Base-by-base conservation (phyloP, 179 eudicot species). In the Beta corolliflora region DNA sequence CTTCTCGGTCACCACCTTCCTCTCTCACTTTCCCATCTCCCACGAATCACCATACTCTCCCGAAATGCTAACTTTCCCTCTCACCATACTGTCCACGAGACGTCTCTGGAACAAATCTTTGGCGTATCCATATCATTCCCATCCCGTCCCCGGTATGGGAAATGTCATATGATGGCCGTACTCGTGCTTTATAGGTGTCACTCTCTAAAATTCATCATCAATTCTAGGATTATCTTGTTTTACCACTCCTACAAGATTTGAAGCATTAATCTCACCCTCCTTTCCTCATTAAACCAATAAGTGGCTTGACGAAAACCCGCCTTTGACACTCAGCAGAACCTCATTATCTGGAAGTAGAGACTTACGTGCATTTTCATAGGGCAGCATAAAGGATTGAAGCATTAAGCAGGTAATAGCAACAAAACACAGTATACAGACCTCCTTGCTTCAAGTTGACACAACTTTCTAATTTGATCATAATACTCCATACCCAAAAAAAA, bases 341-440 rank as follows among this genome's bases (percentile, higher is more conserved):
- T 82, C 82, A 52, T 83, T 85, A 52, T 79, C 81, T 7, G 92
- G 89, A 36, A 90, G 83, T 63, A 89, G 80, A 76, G 94, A 88
- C 56, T 75, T 74, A 60, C 89, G 86, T 66, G 88, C 88, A 83
- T 76, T 86, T 14, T 88, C 91, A 83, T 90, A 91, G 0, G 94
- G 94, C 81, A 92, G 83, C 91, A 91, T 81, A 66, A 91, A 73
- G 48, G 87, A 83, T 75, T 90, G 95, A 80, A 93, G 91, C 68
- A n/a, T n/a, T n/a, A n/a, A 81, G 80, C 89, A 91, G 81, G 95
- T 87, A 16, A 91, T 5, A 50, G 90, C 92, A 79, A 92, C 88
- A 76, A 91, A 77, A 81, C 83, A 87, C 86, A 91, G 83, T 71
- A 91, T 70, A 90, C 55, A 92, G 88, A 88, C 87, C 83, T 87